These are phyloP conservation scores for Lenzites betulinus DNA, from an alignment of 768 basidiomycete genomes.

Conservation along the genomic window DNA sequence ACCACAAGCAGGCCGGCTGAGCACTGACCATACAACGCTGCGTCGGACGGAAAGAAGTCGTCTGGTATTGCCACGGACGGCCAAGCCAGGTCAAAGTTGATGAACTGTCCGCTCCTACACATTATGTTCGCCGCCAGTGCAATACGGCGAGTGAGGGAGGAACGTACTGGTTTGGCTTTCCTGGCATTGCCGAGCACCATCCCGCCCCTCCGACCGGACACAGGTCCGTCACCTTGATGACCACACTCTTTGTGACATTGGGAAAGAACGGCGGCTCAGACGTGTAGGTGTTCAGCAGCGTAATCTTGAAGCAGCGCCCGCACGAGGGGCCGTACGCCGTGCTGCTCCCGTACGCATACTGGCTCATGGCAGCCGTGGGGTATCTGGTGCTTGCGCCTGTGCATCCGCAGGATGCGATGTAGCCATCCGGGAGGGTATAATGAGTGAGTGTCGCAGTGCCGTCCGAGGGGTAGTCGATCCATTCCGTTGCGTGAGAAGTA, in stretches of 20 bases:
- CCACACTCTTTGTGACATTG: slow-evolving; percentile 55
- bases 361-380: slow-evolving; percentile 78
- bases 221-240: slow-evolving; percentile 79
- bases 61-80: slow-evolving; percentile 68
- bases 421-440: slow-evolving; percentile 55
- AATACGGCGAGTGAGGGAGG: neutral
- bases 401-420: slow-evolving; percentile 78
- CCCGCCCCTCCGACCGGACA: slow-evolving; percentile 65
- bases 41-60: slow-evolving; percentile 76
- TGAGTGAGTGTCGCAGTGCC: slow-evolving; percentile 82
- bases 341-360: slow-evolving; percentile 79
- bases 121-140: neutral
- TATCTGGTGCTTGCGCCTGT: slow-evolving; percentile 54
- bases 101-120: slow-evolving; percentile 60
- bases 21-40: slow-evolving; percentile 58
- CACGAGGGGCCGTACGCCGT: slow-evolving; percentile 71
- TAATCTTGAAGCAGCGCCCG: slow-evolving; percentile 79
- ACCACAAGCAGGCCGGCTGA: slow-evolving; percentile 3
- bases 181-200: slow-evolving; percentile 71
- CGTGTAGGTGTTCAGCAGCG: slow-evolving; percentile 67
- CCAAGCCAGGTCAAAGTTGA: slow-evolving; percentile 85
- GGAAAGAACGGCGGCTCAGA: slow-evolving; percentile 73
- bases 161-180: slow-evolving; percentile 64
- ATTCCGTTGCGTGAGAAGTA: slow-evolving; percentile 36
- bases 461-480: slow-evolving; percentile 64